Base-by-base conservation (phyloP, 306 rosid genomes). In the Malus orientalis region DNA sequence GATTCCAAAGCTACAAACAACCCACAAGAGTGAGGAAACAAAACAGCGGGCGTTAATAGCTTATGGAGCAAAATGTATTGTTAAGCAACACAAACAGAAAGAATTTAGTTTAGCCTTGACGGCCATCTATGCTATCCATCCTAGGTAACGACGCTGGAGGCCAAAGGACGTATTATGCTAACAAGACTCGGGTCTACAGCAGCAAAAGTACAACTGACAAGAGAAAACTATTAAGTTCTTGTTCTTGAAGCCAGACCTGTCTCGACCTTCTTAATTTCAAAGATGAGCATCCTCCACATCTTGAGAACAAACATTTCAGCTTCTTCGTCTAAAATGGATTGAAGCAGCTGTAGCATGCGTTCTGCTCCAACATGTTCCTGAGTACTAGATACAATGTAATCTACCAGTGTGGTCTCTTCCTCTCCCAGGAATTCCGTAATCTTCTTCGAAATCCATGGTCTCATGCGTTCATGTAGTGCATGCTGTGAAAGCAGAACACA, bases 281-380 rank as follows among this genome's bases (percentile, higher is more conserved):
- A 96, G 85, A 96, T 96, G 78, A 96, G 99, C 98, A 92, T 92
- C 81, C 99, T 92, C 99, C 99, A 96, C 99, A 96, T 96, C 90
- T 96, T 96, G 77, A 96, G 96, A 80, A 96, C 99, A 19, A 96
- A 93, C 99, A 96, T 92, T 85, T 96, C 99, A 36, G 99, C 98
- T 88, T 96, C 99, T 70, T 96, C 99, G 54, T 96, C 99, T 79
- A 96, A 83, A 82, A 96, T 96, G 71, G 90, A 80, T 81, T 96
- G 98, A 79, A 96, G 98, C 75, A 89, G 86, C 83, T 91, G 98
- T 81, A 96, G 92, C 98, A 96, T 96, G 70, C 90, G 89, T n/a
- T 93, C 88, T 23, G 99, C 98, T 81, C 93, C 91, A 71, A 91
- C 91, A 75, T 96, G 99, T 45, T 96, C 94, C 76, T 87, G 97